These are phyloP conservation scores for Blastobotrys chiropterorum DNA, from an alignment of 805 yeast species.

Conservation along the genomic window DNA sequence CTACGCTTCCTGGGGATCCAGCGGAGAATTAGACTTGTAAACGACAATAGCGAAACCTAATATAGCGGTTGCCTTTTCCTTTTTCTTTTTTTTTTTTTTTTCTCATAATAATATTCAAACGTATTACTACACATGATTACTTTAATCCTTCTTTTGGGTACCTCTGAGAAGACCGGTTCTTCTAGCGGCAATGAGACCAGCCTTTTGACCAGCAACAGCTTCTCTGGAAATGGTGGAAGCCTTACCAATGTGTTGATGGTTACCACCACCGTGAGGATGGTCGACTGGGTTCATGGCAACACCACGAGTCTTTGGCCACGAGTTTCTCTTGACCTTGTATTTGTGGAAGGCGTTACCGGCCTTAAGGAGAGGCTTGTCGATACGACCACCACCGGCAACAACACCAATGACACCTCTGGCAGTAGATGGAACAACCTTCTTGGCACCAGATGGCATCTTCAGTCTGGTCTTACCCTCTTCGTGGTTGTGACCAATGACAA, in stretches of 20 bases:
- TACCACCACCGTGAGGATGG: slow-evolving; percentile 99
- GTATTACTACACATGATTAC: slow-evolving; percentile 4
- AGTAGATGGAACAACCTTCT: slow-evolving; percentile 89
- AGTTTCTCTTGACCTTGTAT: slow-evolving; percentile 98
- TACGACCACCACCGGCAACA: slow-evolving; percentile 99
- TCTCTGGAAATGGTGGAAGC: slow-evolving; percentile 99
- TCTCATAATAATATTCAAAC: neutral
- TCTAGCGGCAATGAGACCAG: slow-evolving; percentile 99
- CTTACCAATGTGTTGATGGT: slow-evolving; percentile 99
- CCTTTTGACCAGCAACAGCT: slow-evolving; percentile 99
- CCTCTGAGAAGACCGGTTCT: slow-evolving; percentile 99
- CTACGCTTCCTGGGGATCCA: neutral
- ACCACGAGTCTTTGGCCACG: slow-evolving; percentile 99
- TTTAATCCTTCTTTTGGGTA: slow-evolving; percentile 88
- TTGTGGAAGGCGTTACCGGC: slow-evolving; percentile 99
- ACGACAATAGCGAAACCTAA: neutral
- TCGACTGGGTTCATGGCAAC: slow-evolving; percentile 99
- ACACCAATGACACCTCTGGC: slow-evolving; percentile 99
- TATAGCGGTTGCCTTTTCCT: too few species aligned
- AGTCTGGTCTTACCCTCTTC: slow-evolving; percentile 99
- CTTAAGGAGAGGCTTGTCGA: slow-evolving; percentile 98
- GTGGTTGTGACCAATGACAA: slow-evolving; percentile 98
- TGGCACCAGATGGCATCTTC: slow-evolving; percentile 98
- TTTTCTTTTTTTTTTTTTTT: neutral
- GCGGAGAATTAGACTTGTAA: neutral